These are phyloP conservation scores for Solanum pennellii DNA, from an alignment of 257 asterid genomes.

Conservation along the genomic window DNA sequence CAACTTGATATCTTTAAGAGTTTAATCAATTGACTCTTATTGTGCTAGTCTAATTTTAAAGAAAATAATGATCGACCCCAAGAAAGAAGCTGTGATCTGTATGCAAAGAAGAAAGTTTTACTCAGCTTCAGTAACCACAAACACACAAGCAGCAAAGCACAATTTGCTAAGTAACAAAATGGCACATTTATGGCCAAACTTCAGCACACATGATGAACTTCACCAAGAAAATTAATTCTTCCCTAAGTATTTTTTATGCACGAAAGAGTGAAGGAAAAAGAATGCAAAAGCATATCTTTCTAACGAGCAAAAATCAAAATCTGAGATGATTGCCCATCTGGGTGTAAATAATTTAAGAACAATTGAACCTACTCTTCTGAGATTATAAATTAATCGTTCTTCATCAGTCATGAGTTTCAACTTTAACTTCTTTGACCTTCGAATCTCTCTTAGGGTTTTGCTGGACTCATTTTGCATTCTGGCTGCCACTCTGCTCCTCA, in stretches of 20 bases:
- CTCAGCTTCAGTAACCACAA: background rate
- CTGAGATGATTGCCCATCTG: background rate
- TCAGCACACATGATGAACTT: background rate
- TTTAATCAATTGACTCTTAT: background rate
- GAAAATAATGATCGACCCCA: background rate
- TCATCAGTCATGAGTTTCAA: constrained; percentile 86
- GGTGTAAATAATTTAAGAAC: background rate
- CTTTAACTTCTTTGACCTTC: constrained; percentile 65
- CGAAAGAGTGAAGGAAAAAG: background rate
- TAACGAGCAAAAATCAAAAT: background rate
- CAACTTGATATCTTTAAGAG: background rate
- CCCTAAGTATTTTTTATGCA: background rate
- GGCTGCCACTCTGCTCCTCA: constrained; percentile 96
- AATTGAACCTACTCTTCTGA: background rate
- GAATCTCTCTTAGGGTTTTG: constrained; percentile 66
- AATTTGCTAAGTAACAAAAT: background rate
- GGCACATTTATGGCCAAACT: background rate
- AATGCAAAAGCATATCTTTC: background rate
- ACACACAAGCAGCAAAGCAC: background rate
- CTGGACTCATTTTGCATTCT: constrained; percentile 76
- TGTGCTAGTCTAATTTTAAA: background rate
- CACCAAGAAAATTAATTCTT: background rate
- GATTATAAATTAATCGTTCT: constrained; percentile 61
- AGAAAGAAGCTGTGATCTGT: background rate
- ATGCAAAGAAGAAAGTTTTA: background rate